These are phyloP conservation scores for Chaetomium cochliodes DNA, from an alignment of 495 filamentous ascomycete species.

Conservation along the genomic window DNA sequence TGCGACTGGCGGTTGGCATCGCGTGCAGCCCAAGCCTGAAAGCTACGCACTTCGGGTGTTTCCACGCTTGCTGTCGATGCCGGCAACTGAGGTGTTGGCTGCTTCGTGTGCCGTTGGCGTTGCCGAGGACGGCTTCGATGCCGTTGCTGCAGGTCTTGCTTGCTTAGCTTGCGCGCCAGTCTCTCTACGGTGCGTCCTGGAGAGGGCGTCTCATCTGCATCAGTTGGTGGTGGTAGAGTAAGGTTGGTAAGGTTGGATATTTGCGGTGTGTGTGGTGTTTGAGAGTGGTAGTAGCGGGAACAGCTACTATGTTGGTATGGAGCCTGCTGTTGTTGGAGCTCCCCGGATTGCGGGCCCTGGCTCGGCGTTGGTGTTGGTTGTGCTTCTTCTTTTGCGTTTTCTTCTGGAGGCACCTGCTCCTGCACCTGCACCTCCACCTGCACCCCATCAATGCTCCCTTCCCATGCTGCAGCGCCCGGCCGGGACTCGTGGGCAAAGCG, in stretches of 20 bases:
- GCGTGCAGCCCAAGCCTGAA: neutral
- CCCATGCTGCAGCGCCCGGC: neutral
- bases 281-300: neutral
- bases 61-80: neutral
- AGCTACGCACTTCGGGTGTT: neutral
- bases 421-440: neutral
- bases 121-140: neutral
- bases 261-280: neutral
- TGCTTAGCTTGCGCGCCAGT: constrained; percentile 39
- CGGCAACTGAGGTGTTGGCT: neutral
- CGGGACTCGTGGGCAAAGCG: too few species aligned
- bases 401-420: constrained; percentile 1
- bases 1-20: neutral
- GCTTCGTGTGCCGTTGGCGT: neutral
- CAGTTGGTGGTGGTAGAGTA: constrained; percentile 1
- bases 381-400: neutral
- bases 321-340: neutral
- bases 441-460: constrained; percentile 9
- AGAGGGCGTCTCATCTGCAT: neutral
- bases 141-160: constrained; percentile 36
- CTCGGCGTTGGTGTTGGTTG: neutral
- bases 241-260: constrained; percentile 4
- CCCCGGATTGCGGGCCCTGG: neutral
- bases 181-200: constrained; percentile 28
- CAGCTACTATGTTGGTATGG: neutral